These are phyloP conservation scores for Phialocephala subalpina DNA, from an alignment of 2,329 filamentous ascomycete genomes.

Conservation along the genomic window DNA sequence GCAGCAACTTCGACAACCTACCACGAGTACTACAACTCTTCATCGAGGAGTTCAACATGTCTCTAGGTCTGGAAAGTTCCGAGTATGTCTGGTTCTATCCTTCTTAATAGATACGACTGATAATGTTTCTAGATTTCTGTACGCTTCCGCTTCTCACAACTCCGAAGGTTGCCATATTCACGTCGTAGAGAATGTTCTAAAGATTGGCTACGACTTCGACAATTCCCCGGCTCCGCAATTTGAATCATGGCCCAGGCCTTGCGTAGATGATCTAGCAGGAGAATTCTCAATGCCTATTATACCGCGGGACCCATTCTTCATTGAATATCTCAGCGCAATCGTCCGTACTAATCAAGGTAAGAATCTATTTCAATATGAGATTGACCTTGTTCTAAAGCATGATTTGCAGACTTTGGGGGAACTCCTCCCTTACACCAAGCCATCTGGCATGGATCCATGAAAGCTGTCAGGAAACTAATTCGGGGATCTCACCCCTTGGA, in stretches of 20 bases:
- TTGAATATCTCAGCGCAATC: conserved; percentile 13
- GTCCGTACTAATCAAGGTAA: conserved; percentile 13
- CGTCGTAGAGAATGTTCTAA: conserved; percentile 12
- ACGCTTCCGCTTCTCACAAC: too few relatives aligned
- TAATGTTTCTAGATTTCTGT: not conserved
- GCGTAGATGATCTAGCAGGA: conserved; percentile 5
- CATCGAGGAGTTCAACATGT: conserved; percentile 12
- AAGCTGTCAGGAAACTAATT: conserved; percentile 8
- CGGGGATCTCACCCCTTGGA: conserved; percentile 12
- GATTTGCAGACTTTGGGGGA: conserved; percentile 15
- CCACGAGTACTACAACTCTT: conserved; percentile 11
- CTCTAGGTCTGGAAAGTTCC: conserved; percentile 8
- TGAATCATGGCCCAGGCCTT: conserved; percentile 16
- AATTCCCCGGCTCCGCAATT: conserved; percentile 14
- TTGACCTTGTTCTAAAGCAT: conserved; percentile 14
- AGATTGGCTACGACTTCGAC: conserved; percentile 12
- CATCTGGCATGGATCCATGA: conserved; percentile 9
- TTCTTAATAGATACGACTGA: conserved; percentile 7
- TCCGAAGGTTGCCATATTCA: too few relatives aligned
- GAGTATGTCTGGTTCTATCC: conserved; percentile 10
- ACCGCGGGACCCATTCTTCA: conserved; percentile 10
- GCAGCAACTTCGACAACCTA: conserved; percentile 9
- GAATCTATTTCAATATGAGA: conserved; percentile 10
- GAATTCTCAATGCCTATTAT: conserved; percentile 13
- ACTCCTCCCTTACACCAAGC: conserved; percentile 11